Percentiles rank a stretch among this genome's conserved stretches.
Evolutionary conservation across 208 protist species (phyloP).

Genomic region (Leishmania braziliensis): DNA sequence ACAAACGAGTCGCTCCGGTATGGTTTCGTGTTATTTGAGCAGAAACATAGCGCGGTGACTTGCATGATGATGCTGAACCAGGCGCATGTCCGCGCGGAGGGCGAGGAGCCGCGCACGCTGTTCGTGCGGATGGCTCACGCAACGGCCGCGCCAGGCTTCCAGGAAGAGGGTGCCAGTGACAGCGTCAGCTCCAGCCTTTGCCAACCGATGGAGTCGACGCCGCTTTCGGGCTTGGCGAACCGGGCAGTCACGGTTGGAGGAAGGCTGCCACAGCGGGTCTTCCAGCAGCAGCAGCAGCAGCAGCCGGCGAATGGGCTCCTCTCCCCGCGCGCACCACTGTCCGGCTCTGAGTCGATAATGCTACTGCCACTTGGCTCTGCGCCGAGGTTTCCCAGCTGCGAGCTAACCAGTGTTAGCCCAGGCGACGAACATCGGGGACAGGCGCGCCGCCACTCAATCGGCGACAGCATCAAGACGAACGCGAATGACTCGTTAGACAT

Average conservation of each 20-base stretch:
- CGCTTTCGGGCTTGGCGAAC: neutral
- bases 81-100: conserved; percentile 9
- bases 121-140: conserved; percentile 29
- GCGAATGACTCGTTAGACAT: neutral
- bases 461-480: neutral
- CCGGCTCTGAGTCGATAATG: neutral
- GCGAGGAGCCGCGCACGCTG: conserved; percentile 24
- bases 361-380: neutral
- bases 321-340: conserved; percentile 2
- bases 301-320: neutral
- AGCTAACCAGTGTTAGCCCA: neutral
- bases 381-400: neutral
- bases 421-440: neutral
- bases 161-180: conserved; percentile 14
- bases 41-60: conserved; percentile 31
- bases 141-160: conserved; percentile 23
- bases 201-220: neutral
- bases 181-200: neutral
- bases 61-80: conserved; percentile 44
- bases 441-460: neutral
- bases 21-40: conserved; percentile 79
- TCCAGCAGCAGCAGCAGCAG: conserved; percentile 4
- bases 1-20: conserved; percentile 61
- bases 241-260: neutral
- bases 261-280: neutral